Evolutionary conservation across 2,329 filamentous ascomycete genomes (phyloP), one percentile per base, ranked within the genome.

Genomic region (Fusarium phyllophilum): DNA sequence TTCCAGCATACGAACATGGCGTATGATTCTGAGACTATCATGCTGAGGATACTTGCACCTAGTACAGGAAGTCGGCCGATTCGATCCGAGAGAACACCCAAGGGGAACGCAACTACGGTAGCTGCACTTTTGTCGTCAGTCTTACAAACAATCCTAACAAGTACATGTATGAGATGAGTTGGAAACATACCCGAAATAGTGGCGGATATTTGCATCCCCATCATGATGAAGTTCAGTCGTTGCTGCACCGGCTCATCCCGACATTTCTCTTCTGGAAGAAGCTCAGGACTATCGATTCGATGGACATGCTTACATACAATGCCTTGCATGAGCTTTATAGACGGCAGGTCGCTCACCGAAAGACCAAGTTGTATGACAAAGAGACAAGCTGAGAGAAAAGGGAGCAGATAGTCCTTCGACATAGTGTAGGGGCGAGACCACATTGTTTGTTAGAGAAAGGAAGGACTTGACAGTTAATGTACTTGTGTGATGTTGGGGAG

Each of bases 331-430:
- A 78, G 38, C 52, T 69, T 78, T 12, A 69, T 57, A 17, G 69
- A 75, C 1, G 78, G 71, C 3, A 77, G 63, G 15, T 77, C 73
- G 38, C 73, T 69, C 24, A 79, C 42, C 9, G 77, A 76, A 26
- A 79, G 66, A 8, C 76, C 71, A 7, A 79, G 49, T 24, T 80
- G 78, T 55, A 78, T 66, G 60, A 72, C 26, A 60, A 80, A 78
- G 26, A 80, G 68, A 17, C 61, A 66, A 44, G 48, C 36, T 17
- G 71, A 71, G 22, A 79, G 73, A 24, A 79, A 75, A 7, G 70
- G 74, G 13, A 79, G 65, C 33, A 79, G 60, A 41, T 56, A 67
- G 31, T 41, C 29, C 2, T 49, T 24, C 9, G 76, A 62, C 12
- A 79, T 49, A 31, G 67, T 73, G 44, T 54, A 68, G 17, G 62